Evolutionary conservation across 2,329 filamentous ascomycete genomes (phyloP), one percentile per base, ranked within the genome.

Genomic region (Ophiognomonia clavigignenti-juglandacearum): DNA sequence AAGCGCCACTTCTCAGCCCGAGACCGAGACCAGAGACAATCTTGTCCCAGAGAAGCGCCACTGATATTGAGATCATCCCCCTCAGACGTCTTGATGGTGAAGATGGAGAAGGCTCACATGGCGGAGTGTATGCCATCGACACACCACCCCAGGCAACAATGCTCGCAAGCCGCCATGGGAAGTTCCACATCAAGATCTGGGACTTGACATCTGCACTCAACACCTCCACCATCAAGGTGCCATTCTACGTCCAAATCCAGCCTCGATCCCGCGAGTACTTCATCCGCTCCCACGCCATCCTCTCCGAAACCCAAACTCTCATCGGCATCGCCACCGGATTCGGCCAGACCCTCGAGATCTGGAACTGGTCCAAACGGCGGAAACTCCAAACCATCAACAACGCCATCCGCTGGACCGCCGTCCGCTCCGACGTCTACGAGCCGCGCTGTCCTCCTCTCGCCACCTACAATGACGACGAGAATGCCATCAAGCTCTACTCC

Each of bases 261-360:
- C 55, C 61, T 2, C 64, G 67, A 0, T 67, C 64, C 4, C 64
- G 67, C 45, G 67, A 70, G 31, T 70, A 69, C 50, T 61, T 70
- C 44, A 65, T 70, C n/a, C 66, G 67, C 47, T 69, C 66, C 46
- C 67, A 70, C 48, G 61, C 64, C 27, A 66, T 70, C 48, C 58
- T 70, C 11, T 69, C 67, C 2, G 67, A 70, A 52, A 52, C 64
- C 1, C 59, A 59, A n/a, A 64, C 56, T 38, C 53, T 70, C 23
- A 59, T 68, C 11, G 67, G 64, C 31, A 62, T 70, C 34, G 59
- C 67, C n/a, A 59, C 65, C 2, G 61, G 61, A 6, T 70, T 70
- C 43, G 67, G 67, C 23, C 60, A 66, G 43, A 56, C 61, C 3
- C 54, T 70, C 31, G 66, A 69, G 43, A 61, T 70, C 32, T 68